Evolutionary conservation across 768 basidiomycete genomes (phyloP).

Genomic region (Hypholoma fasciculare): DNA sequence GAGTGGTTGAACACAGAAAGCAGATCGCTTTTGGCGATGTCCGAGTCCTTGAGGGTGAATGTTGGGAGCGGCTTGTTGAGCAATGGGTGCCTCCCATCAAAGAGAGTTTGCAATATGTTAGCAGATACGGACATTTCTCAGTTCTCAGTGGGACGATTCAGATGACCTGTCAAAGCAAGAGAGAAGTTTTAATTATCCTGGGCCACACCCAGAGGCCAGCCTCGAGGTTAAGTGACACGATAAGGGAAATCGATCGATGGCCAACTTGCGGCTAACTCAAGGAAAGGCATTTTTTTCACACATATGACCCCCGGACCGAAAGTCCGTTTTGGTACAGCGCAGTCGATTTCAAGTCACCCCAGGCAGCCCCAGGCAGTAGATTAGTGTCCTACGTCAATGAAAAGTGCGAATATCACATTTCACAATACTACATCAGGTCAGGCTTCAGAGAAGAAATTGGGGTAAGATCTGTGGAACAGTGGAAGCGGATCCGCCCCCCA

Average conservation of each 20-base stretch:
- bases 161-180: neutral
- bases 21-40: slow-evolving; percentile 19
- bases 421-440: too few species aligned
- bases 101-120: neutral
- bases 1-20: slow-evolving; percentile 33
- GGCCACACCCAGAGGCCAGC: neutral
- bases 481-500: too few species aligned
- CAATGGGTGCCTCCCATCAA: neutral
- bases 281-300: too few species aligned
- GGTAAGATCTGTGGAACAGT: too few species aligned
- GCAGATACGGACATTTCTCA: neutral
- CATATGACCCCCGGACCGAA: too few species aligned
- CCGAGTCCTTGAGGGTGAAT: slow-evolving; percentile 23
- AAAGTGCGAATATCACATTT: too few species aligned
- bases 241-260: neutral
- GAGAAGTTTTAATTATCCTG: neutral
- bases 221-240: neutral
- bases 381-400: too few species aligned
- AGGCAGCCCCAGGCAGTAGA: too few species aligned
- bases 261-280: too few species aligned
- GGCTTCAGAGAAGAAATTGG: too few species aligned
- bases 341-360: too few species aligned
- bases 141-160: neutral
- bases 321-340: too few species aligned
- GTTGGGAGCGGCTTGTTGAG: slow-evolving; percentile 16